Base-by-base conservation (phyloP, 2,329 filamentous ascomycete species). In the Colletotrichum tanaceti region DNA sequence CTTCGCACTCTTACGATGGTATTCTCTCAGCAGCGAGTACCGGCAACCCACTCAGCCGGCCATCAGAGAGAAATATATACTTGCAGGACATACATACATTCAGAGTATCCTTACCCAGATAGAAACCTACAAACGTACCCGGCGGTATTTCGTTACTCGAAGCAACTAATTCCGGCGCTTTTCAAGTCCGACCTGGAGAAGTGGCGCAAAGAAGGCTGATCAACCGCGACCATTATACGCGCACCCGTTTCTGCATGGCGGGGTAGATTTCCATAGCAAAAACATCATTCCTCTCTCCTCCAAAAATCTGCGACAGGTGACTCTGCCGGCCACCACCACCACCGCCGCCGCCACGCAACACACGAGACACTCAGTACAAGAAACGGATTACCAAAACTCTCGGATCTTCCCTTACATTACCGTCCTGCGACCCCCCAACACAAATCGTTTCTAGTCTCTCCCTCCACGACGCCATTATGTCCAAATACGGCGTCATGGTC, bases 401-500 rank as follows among this genome's bases (percentile, higher is more conserved):
- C 46, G n/a, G 28, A n/a, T 44, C 32, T 32, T 65, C 43, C 67
- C 47, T 58, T 58, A 47, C 64, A 46, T 63, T 63, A 18, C 41
- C 38, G 49, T 39, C 47, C 32, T 20, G 54, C 61, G 18, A 47
- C 47, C 61, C 20, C 32, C 43, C 16, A 65, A 59, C 35, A 18
- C 24, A 20, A 13, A 6, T 11, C 22, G 50, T 32, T 47, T 58
- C 35, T 32, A 43, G 44, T 50, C 14, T 50, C 49, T 54, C 41
- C 58, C 38, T 22, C 47, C 22, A 13, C 41, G 60, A 35, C 65
- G 65, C 66, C 77, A 83, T 68, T 72, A 97, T 97, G 93, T 95
- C 92, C 81, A 97, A 98, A 81, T 98, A 94, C 78, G 96, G 96
- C 61, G 90, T 93, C 72, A 90, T 98, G 81, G 91, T 98, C 70